Percentiles rank a stretch among this genome's conserved stretches.
These are phyloP conservation scores for Fusarium redolens DNA, from an alignment of 2,329 filamentous ascomycete genomes.

Conservation along the genomic window DNA sequence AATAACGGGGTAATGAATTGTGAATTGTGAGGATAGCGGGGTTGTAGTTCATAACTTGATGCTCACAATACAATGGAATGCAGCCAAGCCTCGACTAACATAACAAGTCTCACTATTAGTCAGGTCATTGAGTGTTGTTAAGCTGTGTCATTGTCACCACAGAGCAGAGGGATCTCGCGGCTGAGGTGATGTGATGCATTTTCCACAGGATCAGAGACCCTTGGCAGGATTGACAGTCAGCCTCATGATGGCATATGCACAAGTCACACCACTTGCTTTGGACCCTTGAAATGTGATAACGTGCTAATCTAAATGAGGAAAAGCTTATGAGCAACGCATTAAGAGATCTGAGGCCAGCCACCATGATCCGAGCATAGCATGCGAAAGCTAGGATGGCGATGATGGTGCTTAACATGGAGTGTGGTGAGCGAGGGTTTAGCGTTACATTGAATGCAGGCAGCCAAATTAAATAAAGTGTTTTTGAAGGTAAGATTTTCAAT, in stretches of 20 bases:
- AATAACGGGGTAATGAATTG: background rate
- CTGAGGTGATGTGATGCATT: slow-evolving; percentile 2
- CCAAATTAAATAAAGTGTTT: background rate
- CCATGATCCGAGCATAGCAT: slow-evolving; percentile 24
- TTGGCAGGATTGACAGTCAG: slow-evolving; percentile 34
- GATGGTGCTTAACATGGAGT: slow-evolving; percentile 20
- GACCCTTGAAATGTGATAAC: slow-evolving; percentile 28
- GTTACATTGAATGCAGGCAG: slow-evolving; percentile 26
- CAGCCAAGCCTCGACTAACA: background rate
- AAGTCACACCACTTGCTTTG: slow-evolving; percentile 41
- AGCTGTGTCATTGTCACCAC: background rate
- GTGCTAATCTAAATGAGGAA: slow-evolving; percentile 39
- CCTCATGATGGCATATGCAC: slow-evolving; percentile 42
- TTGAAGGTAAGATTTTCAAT: background rate
- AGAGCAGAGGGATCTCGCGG: background rate
- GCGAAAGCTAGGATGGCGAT: slow-evolving; percentile 4
- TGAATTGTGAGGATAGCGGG: background rate
- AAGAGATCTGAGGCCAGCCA: slow-evolving; percentile 43
- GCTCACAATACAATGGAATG: background rate
- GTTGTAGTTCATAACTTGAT: background rate
- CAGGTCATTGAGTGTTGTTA: background rate
- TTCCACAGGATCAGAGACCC: slow-evolving; percentile 13
- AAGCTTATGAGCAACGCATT: slow-evolving; percentile 38
- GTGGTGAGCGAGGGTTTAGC: slow-evolving; percentile 14
- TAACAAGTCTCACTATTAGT: background rate